Evolutionary conservation across 1,284 basidiomycete species (phyloP), one percentile per base, ranked within the genome.

Genomic region (Phellinidium pouzarii): DNA sequence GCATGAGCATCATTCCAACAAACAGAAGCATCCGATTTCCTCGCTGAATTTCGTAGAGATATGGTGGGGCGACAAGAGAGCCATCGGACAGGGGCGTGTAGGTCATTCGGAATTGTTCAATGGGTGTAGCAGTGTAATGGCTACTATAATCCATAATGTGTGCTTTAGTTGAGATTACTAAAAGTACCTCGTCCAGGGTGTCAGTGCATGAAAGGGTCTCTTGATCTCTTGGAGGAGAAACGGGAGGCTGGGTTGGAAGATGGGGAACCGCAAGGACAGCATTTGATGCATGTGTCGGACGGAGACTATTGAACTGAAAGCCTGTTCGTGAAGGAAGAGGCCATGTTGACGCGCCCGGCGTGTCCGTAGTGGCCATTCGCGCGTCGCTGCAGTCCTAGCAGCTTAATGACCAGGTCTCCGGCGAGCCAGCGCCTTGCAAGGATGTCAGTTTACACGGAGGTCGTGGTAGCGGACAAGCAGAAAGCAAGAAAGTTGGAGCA

Each of bases 71-170:
- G 17, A 82, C 58, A 36, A 84, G 73, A n/a, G 82, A 82, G 22
- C 80, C 82, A 61, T 84, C 82, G 7, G 62, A 59, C 26, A 78
- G 69, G n/a, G 75, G 61, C 25, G 65, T 58, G 61, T 80, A 83
- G 12, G 64, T 57, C 1, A 80, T 78, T 25, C 64, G 65, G 53
- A 82, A 82, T 20, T 72, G 64, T 9, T 64, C 50, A 44, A 78
- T 71, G 25, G 76, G 70, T 1, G 38, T 48, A 3, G 62, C 60
- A 27, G 64, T 50, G 60, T 79, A 80, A 64, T 69, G 79, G 8
- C 63, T 63, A 52, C 64, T 52, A 62, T 73, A 80, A 61, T 81
- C 68, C 2, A 72, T 66, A 23, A 84, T 76, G 47, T 73, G 66
- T 40, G 82, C 48, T 6, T 71, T 66, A 1, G 79, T 81, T 9